phyloP scores from a whole-genome alignment of 495 filamentous ascomycete species.

The Penicillium angulare region DNA sequence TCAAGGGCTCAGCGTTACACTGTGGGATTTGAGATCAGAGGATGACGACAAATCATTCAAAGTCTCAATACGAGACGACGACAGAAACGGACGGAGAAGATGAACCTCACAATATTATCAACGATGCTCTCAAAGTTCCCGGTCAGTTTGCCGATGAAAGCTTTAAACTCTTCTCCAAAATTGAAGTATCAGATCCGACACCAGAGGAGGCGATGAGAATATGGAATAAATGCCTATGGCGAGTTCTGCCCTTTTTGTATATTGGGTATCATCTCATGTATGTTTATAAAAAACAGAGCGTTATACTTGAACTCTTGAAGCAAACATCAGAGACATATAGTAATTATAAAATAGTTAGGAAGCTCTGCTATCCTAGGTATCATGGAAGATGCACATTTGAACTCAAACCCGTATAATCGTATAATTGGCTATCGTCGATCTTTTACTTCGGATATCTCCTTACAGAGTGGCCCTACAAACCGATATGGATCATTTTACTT shows the following conservation, averaged over 20 bases:
- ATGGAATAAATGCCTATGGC: slow-evolving; percentile 38
- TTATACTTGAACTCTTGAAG: not conserved
- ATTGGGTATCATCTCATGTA: slow-evolving; percentile 47
- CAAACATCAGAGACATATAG: not conserved
- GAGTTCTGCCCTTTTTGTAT: slow-evolving; percentile 42
- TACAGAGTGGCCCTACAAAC: slow-evolving; percentile 40
- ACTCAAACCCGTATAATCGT: slow-evolving; percentile 31
- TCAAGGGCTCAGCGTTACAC: not conserved
- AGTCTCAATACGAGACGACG: not conserved
- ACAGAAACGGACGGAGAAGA: not conserved
- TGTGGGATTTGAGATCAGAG: too few relatives aligned
- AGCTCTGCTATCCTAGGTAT: slow-evolving; percentile 52
- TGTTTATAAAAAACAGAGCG: slow-evolving; percentile 45
- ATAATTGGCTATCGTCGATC: slow-evolving; percentile 47
- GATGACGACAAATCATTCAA: not conserved
- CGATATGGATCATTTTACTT: slow-evolving; percentile 42
- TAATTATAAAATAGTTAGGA: slow-evolving; percentile 28
- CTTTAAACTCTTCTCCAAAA: slow-evolving; percentile 41
- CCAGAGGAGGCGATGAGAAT: slow-evolving; percentile 33
- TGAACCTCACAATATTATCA: not conserved
- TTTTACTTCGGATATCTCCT: slow-evolving; percentile 54
- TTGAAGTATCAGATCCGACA: slow-evolving; percentile 36
- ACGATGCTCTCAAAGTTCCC: slow-evolving; percentile 27
- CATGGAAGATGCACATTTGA: slow-evolving; percentile 42
- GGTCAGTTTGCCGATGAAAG: slow-evolving; percentile 42